These are phyloP conservation scores for Eucalyptus microcorys DNA, from an alignment of 345 rosid species.

Conservation along the genomic window DNA sequence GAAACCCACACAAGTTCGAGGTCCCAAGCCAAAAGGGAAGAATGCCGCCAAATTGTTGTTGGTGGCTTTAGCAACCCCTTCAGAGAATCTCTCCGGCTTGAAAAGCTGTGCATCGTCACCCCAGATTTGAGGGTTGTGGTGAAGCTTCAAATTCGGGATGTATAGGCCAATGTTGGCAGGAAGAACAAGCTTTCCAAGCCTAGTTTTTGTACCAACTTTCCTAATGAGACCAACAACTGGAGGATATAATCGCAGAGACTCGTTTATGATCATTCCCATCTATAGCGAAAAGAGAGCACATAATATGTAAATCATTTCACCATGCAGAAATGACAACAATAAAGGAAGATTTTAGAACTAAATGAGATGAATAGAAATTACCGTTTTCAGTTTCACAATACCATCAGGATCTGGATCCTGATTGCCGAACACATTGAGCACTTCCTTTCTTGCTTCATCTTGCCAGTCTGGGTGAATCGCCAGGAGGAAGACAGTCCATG, in stretches of 20 bases:
- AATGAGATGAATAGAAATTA: not conserved
- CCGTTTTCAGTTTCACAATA: not conserved
- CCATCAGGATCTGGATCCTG: not conserved
- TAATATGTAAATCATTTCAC: not conserved
- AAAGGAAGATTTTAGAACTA: not conserved
- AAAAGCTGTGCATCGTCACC: conserved; percentile 26
- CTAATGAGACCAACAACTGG: conserved; percentile 1
- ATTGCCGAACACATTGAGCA: conserved; percentile 3
- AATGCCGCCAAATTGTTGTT: conserved; percentile 13
- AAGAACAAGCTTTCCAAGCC: conserved; percentile 9
- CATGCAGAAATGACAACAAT: not conserved
- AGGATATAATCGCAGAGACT: conserved; percentile 23
- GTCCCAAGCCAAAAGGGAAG: conserved; percentile 29
- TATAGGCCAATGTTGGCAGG: conserved; percentile 2
- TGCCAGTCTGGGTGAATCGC: conserved; percentile 31
- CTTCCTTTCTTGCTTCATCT: conserved; percentile 20
- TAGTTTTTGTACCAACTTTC: not conserved
- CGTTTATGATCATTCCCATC: conserved; percentile 16
- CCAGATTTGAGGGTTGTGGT: conserved; percentile 24
- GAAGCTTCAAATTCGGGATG: conserved; percentile 9
- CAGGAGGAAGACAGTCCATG: conserved; percentile 24
- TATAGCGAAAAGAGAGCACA: not conserved
- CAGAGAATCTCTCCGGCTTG: conserved; percentile 32
- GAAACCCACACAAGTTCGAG: conserved; percentile 24
- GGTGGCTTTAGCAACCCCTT: conserved; percentile 34